Evolutionary conservation across 2,329 filamentous ascomycete genomes (phyloP).

Genomic region (Xylariomycetidae sp.): DNA sequence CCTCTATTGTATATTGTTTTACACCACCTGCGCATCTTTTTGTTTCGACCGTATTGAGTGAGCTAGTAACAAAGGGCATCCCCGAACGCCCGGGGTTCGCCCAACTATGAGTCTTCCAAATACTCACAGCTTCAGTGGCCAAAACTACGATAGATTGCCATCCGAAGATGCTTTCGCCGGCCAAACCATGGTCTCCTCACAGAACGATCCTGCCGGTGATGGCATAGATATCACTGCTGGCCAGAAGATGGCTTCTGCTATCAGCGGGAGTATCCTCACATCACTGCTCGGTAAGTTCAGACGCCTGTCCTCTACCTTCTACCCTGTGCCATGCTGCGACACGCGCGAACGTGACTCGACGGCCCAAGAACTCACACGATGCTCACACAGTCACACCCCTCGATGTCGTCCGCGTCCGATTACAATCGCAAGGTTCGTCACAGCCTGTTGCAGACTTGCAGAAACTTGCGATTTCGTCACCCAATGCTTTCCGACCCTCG

Average conservation of each 20-base stretch:
- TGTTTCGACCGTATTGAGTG: neutral
- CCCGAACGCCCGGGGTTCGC: constrained; percentile 22
- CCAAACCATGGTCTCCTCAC: constrained; percentile 27
- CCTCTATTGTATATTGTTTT: no score
- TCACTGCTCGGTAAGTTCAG: constrained; percentile 70
- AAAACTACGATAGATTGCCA: constrained; percentile 34
- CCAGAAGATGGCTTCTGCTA: constrained; percentile 94
- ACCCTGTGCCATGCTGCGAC: no score
- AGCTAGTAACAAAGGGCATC: constrained; percentile 14
- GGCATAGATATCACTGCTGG: constrained; percentile 67
- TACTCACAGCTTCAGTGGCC: constrained; percentile 22
- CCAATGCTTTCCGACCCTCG: constrained; percentile 66
- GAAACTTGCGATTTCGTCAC: constrained; percentile 50
- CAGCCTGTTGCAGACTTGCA: constrained; percentile 49
- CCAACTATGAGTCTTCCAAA: constrained; percentile 17
- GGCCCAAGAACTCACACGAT: no score
- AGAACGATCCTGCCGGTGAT: constrained; percentile 35
- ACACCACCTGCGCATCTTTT: no score
- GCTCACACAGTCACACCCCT: constrained; percentile 87
- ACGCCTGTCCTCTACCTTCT: no score
- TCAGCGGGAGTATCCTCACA: constrained; percentile 84
- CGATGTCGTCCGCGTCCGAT: constrained; percentile 90
- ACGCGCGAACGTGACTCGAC: no score
- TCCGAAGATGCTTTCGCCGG: constrained; percentile 29
- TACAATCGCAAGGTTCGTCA: constrained; percentile 71